phyloP scores from a whole-genome alignment of 2,329 filamentous ascomycete species.

The Periconia macrospinosa region DNA sequence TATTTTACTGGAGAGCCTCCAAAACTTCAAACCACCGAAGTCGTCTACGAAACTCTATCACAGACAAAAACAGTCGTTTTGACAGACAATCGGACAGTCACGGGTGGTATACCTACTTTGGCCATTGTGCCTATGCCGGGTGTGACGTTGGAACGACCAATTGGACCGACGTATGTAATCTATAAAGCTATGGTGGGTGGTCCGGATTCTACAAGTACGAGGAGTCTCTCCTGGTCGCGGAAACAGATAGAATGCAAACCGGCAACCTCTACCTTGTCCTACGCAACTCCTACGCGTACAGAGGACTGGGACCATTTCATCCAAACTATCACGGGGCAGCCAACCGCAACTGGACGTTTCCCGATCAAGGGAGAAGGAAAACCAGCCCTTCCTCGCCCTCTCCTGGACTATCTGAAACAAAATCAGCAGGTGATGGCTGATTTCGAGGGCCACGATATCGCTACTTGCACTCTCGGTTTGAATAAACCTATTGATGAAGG shows the following conservation, averaged over 20 bases:
- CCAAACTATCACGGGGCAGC: conserved; percentile 15
- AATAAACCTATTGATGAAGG: too few species aligned
- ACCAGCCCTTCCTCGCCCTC: conserved; percentile 21
- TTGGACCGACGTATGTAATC: conserved; percentile 35
- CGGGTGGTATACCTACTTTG: conserved; percentile 25
- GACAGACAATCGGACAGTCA: conserved; percentile 15
- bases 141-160: conserved; percentile 12
- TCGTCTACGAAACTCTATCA: conserved; percentile 23
- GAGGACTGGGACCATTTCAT: conserved; percentile 32
- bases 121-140: conserved; percentile 18
- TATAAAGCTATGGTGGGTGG: conserved; percentile 32
- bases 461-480: conserved; percentile 26
- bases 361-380: conserved; percentile 1
- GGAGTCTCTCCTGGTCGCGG: neutral
- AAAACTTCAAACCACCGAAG: conserved; percentile 26
- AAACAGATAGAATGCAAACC: neutral
- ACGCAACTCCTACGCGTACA: conserved; percentile 1
- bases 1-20: conserved; percentile 25
- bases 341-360: neutral
- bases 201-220: conserved; percentile 8
- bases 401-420: conserved; percentile 26
- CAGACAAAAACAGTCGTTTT: conserved; percentile 27
- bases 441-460: conserved; percentile 32
- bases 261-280: neutral
- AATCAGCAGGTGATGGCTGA: conserved; percentile 18